Evolutionary conservation across 2,329 filamentous ascomycete genomes (phyloP), one percentile per base, ranked within the genome.

Genomic region (Aspergillus clavatus): DNA sequence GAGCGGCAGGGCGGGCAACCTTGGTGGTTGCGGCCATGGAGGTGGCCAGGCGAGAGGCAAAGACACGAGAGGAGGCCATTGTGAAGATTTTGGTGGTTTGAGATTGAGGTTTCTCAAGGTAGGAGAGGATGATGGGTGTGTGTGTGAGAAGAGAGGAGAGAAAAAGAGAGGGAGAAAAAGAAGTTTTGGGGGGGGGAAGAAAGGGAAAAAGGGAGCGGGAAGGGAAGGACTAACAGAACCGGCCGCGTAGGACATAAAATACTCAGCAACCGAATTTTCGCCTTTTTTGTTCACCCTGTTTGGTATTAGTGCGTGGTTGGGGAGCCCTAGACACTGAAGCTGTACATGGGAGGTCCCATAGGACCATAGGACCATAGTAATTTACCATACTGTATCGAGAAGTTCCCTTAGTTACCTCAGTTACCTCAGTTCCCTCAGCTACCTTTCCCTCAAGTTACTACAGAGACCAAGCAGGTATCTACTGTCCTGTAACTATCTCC

Each of bases 1-100:
- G 83, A 68, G 83, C 72, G 72, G 82, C 82, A 75, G 85, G 84
- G 73, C 86, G 85, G 73, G 84, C 84, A 73, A 82, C 83, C 82
- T 86, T 87, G 75, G 83, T 81, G 81, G 85, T 84, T 75, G 84
- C 80, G 66, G 70, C 71, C 68, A 74, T 71, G 70, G 82, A 79
- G 73, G 63, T 57, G 58, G 84, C 83, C 78, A 89, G 79, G 73
- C 86, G 82, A 68, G 84, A 83, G 71, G 85, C 82, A 75, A 87
- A 79, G 72, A 88, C 79, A 76, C 86, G 85, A 72, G 81, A 76
- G 73, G 82, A 79, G 72, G 85, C 83, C 86, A 89, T 89, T 87
- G 80, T 81, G 80, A 82, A 74, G 76, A 76, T 72, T 75, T 36
- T 37, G 35, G 14, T 36, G 36, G 62, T 65, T 68, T 69, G 66